These are phyloP conservation scores for Talaromyces amestolkiae DNA, from an alignment of 2,329 filamentous ascomycete genomes.

Conservation along the genomic window DNA sequence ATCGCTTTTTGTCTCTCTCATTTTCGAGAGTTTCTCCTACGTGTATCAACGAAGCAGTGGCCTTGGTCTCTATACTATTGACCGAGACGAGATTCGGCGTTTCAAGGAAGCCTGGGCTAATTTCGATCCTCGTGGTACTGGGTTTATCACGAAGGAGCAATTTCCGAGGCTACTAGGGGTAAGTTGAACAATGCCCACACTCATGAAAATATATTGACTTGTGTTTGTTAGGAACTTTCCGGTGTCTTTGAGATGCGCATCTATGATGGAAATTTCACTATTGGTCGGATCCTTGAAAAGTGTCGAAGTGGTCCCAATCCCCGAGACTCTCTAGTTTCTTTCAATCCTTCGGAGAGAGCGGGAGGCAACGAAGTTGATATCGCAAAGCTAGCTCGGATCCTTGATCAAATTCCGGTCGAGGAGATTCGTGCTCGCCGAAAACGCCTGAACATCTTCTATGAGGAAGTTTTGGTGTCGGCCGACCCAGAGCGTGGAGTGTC, in stretches of 20 bases:
- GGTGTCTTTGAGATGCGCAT: conserved; percentile 97
- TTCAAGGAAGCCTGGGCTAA: conserved; percentile 99
- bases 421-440: conserved; percentile 72
- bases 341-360: conserved; percentile 35
- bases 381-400: conserved; percentile 67
- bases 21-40: conserved; percentile 99
- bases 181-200: conserved; percentile 31
- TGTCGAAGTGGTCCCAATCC: conserved; percentile 57
- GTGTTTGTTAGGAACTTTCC: conserved; percentile 66
- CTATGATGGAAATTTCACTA: conserved; percentile 85
- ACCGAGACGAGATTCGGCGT: conserved; percentile 86
- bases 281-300: conserved; percentile 82
- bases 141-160: conserved; percentile 83
- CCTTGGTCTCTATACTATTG: conserved; percentile 83
- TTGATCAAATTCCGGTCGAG: conserved; percentile 69
- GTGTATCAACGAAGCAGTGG: conserved; percentile 96
- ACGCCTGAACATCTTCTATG: conserved; percentile 91
- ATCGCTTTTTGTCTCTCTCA: conserved; percentile 95
- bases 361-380: conserved; percentile 61
- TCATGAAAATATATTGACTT: neutral
- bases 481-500: conserved; percentile 86
- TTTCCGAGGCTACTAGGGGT: conserved; percentile 85
- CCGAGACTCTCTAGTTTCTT: conserved; percentile 41
- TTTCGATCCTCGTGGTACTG: conserved; percentile 85
- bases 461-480: conserved; percentile 91